Conservation (phyloP, 140 eudicot genomes). For the Flaveria floridana region DNA sequence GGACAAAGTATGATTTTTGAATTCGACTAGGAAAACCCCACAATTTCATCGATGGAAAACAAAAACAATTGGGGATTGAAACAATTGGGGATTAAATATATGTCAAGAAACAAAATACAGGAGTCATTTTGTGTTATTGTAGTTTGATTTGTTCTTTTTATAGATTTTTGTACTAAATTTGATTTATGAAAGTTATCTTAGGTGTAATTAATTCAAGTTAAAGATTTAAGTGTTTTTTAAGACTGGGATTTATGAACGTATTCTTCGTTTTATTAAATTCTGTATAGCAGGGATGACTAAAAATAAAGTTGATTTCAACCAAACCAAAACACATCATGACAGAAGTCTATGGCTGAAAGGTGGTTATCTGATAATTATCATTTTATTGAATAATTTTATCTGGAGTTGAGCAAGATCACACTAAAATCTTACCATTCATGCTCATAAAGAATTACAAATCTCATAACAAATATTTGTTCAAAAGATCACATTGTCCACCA, state of each 20-base stretch:
- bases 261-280: no score
- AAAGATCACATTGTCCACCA: slow-evolving; percentile 28
- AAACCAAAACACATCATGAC: neutral
- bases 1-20: slow-evolving; percentile 76
- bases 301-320: neutral
- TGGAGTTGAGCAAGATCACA: slow-evolving; percentile 19
- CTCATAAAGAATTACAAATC: slow-evolving; percentile 20
- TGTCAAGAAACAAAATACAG: slow-evolving; percentile 4
- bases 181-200: neutral
- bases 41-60: slow-evolving; percentile 7
- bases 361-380: neutral
- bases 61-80: neutral
- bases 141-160: no score
- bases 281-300: neutral
- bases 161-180: no score
- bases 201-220: neutral
- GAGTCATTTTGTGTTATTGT: neutral
- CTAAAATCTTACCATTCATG: slow-evolving; percentile 20
- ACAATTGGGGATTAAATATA: neutral
- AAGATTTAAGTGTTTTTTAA: neutral
- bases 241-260: no score
- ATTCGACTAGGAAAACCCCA: neutral
- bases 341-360: slow-evolving; percentile 4
- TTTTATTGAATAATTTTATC: slow-evolving; percentile 4
- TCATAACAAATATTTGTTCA: neutral